Evolutionary conservation across 441 rosid species (phyloP), one percentile per base, ranked within the genome.

Genomic region (Mallotus japonicus): DNA sequence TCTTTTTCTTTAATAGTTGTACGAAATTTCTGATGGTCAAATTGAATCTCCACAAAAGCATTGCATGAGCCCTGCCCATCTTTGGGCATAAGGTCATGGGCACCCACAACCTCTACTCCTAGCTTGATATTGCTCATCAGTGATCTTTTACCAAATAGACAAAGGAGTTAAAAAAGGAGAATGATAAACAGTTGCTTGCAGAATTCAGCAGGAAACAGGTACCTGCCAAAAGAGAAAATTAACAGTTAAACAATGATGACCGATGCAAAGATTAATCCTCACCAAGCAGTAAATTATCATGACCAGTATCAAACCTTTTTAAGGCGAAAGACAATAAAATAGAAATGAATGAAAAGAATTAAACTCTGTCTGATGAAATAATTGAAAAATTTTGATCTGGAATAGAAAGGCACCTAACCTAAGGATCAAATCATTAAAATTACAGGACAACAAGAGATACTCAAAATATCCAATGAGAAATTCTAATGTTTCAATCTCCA

Each of bases 41-140:
- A 95, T 73, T 87, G 88, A 37, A 95, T 86, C 86, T 95, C 98
- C 56, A 90, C 99, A 66, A 77, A 90, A 64, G 95, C 74, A 81
- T 70, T 87, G 32, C 90, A 76, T 22, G 85, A 84, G 67, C 87
- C 93, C 69, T 88, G 85, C 69, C 84, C 89, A 19, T 89, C 96
- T 76, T 82, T 89, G 46, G 93, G 77, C 81, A 85, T 66, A 49
- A 95, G 92, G 49, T 86, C 92, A 61, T 86, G 86, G 2, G 96
- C 98, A 67, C 96, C 76, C 73, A 84, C 89, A 51, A 95, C 96
- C 79, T 93, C 97, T 67, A 95, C 97, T 42, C 92, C 94, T 51
- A 95, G 87, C 90, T 86, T 93, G 46, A 89, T 88, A 86, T 80
- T 78, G 84, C 80, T 85, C 98, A 92, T 95, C 42, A 60, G 17